Evolutionary conservation across 495 filamentous ascomycete species (phyloP).

Genomic region (Recurvomyces mirabilis): DNA sequence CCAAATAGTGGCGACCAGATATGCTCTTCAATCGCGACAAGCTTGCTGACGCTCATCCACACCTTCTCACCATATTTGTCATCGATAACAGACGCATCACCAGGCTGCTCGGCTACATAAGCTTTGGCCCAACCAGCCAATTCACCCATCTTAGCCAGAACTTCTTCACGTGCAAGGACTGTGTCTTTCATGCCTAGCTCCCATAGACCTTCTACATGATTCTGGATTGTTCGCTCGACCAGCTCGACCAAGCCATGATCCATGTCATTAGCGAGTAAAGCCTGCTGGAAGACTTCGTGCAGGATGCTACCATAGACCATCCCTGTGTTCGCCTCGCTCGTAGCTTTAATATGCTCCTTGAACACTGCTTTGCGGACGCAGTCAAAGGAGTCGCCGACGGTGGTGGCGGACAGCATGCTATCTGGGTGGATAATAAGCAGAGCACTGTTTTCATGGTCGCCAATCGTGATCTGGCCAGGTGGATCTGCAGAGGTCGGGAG

Average conservation of each 20-base stretch:
- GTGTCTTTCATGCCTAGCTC: conserved; percentile 55
- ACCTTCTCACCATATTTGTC: conserved; percentile 63
- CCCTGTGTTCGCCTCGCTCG: conserved; percentile 60
- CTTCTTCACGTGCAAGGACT: conserved; percentile 60
- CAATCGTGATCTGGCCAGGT: conserved; percentile 58
- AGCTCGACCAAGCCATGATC: conserved; percentile 52
- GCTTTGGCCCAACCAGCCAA: conserved; percentile 70
- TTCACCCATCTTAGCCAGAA: conserved; percentile 66
- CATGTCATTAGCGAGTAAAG: conserved; percentile 75
- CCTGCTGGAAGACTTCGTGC: conserved; percentile 89
- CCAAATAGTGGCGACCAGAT: conserved; percentile 97
- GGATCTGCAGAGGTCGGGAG: conserved; percentile 47
- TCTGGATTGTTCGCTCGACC: conserved; percentile 53
- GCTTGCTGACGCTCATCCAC: conserved; percentile 75
- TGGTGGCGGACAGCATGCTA: conserved; percentile 85
- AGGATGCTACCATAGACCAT: conserved; percentile 84
- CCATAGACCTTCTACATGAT: conserved; percentile 76
- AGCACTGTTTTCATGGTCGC: conserved; percentile 53
- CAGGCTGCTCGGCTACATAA: conserved; percentile 64
- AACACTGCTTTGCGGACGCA: conserved; percentile 83
- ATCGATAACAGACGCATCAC: conserved; percentile 55
- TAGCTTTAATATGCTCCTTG: conserved; percentile 84
- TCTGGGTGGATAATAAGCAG: conserved; percentile 92
- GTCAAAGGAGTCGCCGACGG: conserved; percentile 83
- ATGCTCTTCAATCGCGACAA: conserved; percentile 94